Evolutionary conservation across 108 stramenopile genomes (phyloP).

Genomic region (Nannochloropsis gaditana): DNA sequence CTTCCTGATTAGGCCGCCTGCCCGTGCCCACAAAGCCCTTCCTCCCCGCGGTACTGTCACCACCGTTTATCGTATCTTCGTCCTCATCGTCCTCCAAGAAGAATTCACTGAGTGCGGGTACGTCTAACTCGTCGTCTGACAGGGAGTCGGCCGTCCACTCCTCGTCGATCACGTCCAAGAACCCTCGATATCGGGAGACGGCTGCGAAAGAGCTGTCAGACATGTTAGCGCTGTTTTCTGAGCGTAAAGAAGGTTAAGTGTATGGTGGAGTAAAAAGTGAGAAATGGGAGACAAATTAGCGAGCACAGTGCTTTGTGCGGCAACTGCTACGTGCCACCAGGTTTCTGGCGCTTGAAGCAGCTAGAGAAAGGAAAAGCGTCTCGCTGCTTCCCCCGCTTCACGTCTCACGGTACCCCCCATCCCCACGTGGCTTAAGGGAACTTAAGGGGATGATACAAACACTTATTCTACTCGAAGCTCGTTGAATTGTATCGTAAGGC

Average conservation of each 20-base stretch:
- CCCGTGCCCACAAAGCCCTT: not conserved
- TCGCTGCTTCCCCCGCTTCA: too few relatives aligned
- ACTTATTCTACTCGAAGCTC: too few relatives aligned
- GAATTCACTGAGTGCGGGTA: not conserved
- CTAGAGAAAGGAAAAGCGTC: too few relatives aligned
- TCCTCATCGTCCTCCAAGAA: not conserved
- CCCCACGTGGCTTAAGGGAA: too few relatives aligned
- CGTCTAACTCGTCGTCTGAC: not conserved
- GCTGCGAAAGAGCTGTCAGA: not conserved
- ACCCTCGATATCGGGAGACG: constrained; percentile 3
- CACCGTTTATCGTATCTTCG: not conserved
- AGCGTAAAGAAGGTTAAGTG: not conserved
- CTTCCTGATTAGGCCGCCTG: not conserved
- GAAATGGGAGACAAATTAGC: too few relatives aligned
- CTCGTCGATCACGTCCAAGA: constrained; percentile 5
- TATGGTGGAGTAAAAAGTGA: too few relatives aligned
- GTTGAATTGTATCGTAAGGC: too few relatives aligned
- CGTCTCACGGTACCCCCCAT: too few relatives aligned
- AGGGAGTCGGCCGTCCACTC: not conserved
- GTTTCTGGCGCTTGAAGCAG: too few relatives aligned
- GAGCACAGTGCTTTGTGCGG: too few relatives aligned
- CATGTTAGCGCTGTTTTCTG: not conserved
- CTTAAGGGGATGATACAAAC: too few relatives aligned
- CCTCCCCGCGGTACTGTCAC: not conserved
- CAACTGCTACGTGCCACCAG: too few relatives aligned